These are phyloP conservation scores for Podila verticillata DNA, from an alignment of 192 early-diverging fungal genomes.

Conservation along the genomic window DNA sequence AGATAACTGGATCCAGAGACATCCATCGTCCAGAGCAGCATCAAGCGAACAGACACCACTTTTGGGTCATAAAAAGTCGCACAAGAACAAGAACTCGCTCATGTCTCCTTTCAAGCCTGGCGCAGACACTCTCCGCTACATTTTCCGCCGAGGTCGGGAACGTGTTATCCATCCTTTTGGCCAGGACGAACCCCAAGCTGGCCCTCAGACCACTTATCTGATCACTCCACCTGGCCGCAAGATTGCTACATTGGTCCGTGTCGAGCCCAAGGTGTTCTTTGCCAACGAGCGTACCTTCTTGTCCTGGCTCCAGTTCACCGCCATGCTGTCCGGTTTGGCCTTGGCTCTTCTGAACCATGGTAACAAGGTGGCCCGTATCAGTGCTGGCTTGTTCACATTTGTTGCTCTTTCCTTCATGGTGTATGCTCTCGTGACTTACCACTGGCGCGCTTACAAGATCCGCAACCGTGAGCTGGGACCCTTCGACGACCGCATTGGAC, in stretches of 20 bases:
- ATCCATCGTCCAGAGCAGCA: slow-evolving; percentile 18
- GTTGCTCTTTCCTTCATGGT: slow-evolving; percentile 82
- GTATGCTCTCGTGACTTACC: slow-evolving; percentile 80
- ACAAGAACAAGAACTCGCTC: slow-evolving; percentile 38
- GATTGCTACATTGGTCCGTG: slow-evolving; percentile 71
- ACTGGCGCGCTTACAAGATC: slow-evolving; percentile 72
- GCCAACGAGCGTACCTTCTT: slow-evolving; percentile 95
- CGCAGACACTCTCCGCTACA: slow-evolving; percentile 47
- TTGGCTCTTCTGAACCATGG: slow-evolving; percentile 85
- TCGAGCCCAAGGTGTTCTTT: slow-evolving; percentile 92
- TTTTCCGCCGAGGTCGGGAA: slow-evolving; percentile 42
- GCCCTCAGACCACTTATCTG: slow-evolving; percentile 33
- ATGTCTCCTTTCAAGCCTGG: slow-evolving; percentile 48
- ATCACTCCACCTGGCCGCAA: slow-evolving; percentile 55
- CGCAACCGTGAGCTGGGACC: slow-evolving; percentile 63
- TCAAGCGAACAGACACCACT: slow-evolving; percentile 51
- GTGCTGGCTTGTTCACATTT: slow-evolving; percentile 64
- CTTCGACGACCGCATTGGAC: slow-evolving; percentile 81
- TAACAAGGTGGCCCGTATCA: slow-evolving; percentile 66
- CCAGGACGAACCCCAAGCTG: slow-evolving; percentile 9
- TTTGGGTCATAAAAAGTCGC: slow-evolving; percentile 5
- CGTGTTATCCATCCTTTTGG: slow-evolving; percentile 27
- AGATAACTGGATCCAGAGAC: slow-evolving; percentile 36
- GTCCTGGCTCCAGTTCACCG: slow-evolving; percentile 86
- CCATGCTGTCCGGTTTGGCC: slow-evolving; percentile 75